These are phyloP conservation scores for Myrica gale DNA, from an alignment of 306 rosid genomes.

Conservation along the genomic window DNA sequence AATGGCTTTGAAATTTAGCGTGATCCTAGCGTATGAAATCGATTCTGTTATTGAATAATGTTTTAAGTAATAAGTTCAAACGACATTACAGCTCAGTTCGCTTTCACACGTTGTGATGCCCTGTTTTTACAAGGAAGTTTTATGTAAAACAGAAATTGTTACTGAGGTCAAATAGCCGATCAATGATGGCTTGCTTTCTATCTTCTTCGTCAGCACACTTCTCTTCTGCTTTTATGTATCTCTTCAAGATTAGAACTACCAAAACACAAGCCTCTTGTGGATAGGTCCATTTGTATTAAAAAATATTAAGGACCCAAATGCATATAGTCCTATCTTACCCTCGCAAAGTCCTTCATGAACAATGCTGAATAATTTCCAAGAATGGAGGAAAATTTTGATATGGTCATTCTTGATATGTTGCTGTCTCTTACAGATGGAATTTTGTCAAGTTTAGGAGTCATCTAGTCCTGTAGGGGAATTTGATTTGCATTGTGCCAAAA, in stretches of 20 bases:
- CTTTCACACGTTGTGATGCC: slow-evolving; percentile 19
- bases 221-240: neutral
- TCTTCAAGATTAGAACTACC: neutral
- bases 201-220: neutral
- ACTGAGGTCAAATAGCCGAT: neutral
- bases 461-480: neutral
- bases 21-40: neutral
- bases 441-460: neutral
- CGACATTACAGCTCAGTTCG: slow-evolving; percentile 12
- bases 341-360: neutral
- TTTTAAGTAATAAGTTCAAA: slow-evolving; percentile 9
- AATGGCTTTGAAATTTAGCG: slow-evolving; percentile 12
- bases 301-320: slow-evolving; percentile 3
- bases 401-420: neutral
- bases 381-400: neutral
- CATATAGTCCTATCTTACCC: neutral
- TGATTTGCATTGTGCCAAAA: neutral
- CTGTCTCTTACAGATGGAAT: neutral
- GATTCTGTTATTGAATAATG: neutral
- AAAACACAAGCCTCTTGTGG: neutral
- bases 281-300: neutral
- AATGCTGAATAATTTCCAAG: neutral
- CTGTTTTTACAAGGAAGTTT: neutral
- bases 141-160: neutral
- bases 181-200: neutral